A percentile compares a stretch with the other conserved stretches of the same genome.
phyloP scores from a whole-genome alignment of 805 yeast species.

The Lachancea kluyveri region DNA sequence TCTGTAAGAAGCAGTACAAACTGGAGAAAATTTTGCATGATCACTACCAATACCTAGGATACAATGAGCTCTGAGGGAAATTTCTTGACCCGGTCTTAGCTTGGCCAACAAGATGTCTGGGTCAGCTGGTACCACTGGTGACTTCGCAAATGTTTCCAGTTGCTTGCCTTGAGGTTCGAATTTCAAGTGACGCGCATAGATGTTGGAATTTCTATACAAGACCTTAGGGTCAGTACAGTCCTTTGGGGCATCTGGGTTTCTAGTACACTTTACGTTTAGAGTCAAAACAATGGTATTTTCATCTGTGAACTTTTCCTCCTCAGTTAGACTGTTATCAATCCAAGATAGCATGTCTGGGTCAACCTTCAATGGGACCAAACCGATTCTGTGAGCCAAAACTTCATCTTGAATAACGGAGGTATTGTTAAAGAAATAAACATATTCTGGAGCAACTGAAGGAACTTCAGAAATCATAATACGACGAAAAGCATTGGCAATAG shows the following conservation, averaged over 20 bases:
- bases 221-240: conserved; percentile 76
- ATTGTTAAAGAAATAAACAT: conserved; percentile 84
- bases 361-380: conserved; percentile 81
- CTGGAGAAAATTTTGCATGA: conserved; percentile 97
- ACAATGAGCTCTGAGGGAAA: conserved; percentile 84
- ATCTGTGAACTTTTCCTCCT: conserved; percentile 70
- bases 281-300: conserved; percentile 84
- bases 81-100: conserved; percentile 95
- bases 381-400: conserved; percentile 92
- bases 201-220: conserved; percentile 74
- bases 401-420: conserved; percentile 97
- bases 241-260: conserved; percentile 76
- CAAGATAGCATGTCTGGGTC: conserved; percentile 86
- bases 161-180: conserved; percentile 93
- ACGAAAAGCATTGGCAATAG: conserved; percentile 93
- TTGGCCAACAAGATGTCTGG: conserved; percentile 89
- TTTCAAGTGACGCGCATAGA: conserved; percentile 83
- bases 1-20: conserved; percentile 92
- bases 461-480: conserved; percentile 96
- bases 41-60: conserved; percentile 87
- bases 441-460: conserved; percentile 93
- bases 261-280: conserved; percentile 76
- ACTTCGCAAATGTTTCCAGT: conserved; percentile 56
- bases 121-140: conserved; percentile 71
- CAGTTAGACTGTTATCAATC: conserved; percentile 64